A percentile compares a stretch with the other conserved stretches of the same genome.
Evolutionary conservation across 352 stramenopile species (phyloP).

Genomic region (Phytophthora quininea): DNA sequence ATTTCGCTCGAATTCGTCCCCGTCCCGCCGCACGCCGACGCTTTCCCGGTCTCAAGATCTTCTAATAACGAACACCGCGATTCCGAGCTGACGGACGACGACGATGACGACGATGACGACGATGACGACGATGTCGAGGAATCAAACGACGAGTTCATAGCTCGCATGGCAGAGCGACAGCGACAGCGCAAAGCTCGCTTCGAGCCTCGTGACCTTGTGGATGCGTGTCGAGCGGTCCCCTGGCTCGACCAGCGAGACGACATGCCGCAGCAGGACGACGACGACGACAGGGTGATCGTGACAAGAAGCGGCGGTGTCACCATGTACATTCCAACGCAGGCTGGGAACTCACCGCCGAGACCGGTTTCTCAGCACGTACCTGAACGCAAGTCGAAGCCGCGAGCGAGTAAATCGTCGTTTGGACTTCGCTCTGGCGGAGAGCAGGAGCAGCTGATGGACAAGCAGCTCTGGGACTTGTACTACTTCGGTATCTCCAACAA

Average conservation of each 20-base stretch:
- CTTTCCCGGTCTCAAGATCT: constrained; percentile 6
- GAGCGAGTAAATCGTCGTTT: constrained; percentile 16
- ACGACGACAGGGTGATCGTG: constrained; percentile 37
- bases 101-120: constrained; percentile 24
- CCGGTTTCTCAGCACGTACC: constrained; percentile 1
- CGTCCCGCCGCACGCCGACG: constrained; percentile 6
- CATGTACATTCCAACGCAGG: constrained; percentile 53
- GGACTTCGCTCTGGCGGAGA: constrained; percentile 17
- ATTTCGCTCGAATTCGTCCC: constrained; percentile 58
- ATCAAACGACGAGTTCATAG: constrained; percentile 15
- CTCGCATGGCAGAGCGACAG: constrained; percentile 12
- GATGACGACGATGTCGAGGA: constrained; percentile 14
- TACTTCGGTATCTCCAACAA: constrained; percentile 59
- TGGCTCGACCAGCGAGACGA: constrained; percentile 36
- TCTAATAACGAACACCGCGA: constrained; percentile 5
- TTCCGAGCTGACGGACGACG: constrained; percentile 19
- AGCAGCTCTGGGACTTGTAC: constrained; percentile 66
- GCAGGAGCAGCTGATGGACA: constrained; percentile 52
- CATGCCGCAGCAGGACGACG: constrained; percentile 5
- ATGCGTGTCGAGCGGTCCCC: constrained; percentile 15
- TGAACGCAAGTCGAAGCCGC: constrained; percentile 7
- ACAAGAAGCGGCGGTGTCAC: constrained; percentile 50
- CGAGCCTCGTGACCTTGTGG: constrained; percentile 28
- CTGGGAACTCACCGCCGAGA: constrained; percentile 24
- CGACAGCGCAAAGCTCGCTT: constrained; percentile 29